Conservation (phyloP, 768 basidiomycete species). For the Chalciporus chontae region DNA sequence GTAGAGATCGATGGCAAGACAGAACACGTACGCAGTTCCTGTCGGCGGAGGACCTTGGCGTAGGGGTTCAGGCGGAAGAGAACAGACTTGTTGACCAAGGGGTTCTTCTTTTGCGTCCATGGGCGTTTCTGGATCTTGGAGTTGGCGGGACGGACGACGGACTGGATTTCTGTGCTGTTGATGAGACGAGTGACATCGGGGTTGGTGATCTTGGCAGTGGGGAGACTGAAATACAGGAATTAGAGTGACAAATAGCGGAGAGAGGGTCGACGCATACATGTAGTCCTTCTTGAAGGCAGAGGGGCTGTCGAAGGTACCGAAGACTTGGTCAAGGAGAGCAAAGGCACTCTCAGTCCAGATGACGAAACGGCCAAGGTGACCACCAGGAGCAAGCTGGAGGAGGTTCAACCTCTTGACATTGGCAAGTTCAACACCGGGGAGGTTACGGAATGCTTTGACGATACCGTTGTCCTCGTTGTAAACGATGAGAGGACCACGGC, state of each 20-base stretch:
- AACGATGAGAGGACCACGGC: conserved; percentile 94
- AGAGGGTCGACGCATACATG: conserved; percentile 44
- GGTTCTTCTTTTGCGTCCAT: conserved; percentile 99
- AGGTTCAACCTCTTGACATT: conserved; percentile 94
- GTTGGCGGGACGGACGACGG: conserved; percentile 88
- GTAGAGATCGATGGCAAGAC: background rate
- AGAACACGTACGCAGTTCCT: conserved; percentile 75
- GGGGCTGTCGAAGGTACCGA: conserved; percentile 91
- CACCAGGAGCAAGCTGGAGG: conserved; percentile 98
- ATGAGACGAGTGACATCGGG: conserved; percentile 96
- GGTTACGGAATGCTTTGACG: conserved; percentile 97
- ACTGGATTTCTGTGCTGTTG: conserved; percentile 98
- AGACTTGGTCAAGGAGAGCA: conserved; percentile 88
- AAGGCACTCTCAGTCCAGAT: conserved; percentile 99
- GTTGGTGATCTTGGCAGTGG: conserved; percentile 94
- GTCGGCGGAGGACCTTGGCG: conserved; percentile 88
- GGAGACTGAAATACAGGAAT: conserved; percentile 52
- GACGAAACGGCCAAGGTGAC: conserved; percentile 97
- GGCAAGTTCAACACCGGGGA: conserved; percentile 97
- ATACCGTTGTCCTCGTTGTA: conserved; percentile 98
- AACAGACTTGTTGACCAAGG: conserved; percentile 87
- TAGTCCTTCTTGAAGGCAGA: conserved; percentile 87
- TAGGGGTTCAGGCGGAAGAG: conserved; percentile 99
- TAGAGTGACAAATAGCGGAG: background rate
- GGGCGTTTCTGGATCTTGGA: conserved; percentile 86